Base-by-base conservation (phyloP, 305 asterid species). In the Salvia sclarea region DNA sequence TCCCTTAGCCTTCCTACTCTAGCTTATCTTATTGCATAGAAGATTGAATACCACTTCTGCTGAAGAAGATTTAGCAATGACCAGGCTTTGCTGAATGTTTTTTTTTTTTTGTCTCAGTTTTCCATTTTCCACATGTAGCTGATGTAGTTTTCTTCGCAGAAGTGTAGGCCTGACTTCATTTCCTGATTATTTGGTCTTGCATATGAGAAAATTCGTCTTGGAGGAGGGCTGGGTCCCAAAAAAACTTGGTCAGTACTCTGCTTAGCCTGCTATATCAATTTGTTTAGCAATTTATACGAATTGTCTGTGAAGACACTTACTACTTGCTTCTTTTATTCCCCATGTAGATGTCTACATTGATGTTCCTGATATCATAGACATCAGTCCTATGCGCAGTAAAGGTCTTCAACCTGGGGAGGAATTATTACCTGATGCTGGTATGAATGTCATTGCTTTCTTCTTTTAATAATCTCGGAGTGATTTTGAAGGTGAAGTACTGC, bases 201-300 rank as follows among this genome's bases (percentile, higher is more conserved):
- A 94, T 75, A 94, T 94, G 97, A 86, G 96, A 60, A 94, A 94
- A 74, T 94, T 94, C 72, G 92, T 94, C 52, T 76, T 89, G 81
- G 98, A 87, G 81, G 97, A 81, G 40, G 99, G 99, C 63, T 94
- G 98, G 98, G 99, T 91, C 57, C 97, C 99, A 4, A 94, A 91
- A 79, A 91, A 94, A 76, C 92, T 94, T 68, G 99, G 99, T 89
- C 73, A 55, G 69, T 41, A 13, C 49, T 69, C 43, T 55, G n/a
- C n/a, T n/a, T n/a, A n/a, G n/a, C n/a, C n/a, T n/a, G 62, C 71
- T 82, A 52, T 60, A 41, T 22, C 3, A 8, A 43, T 48, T 56
- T 64, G 75, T 55, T 48, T 62, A 31, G 57, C 62, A 43, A 40
- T 62, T 61, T 52, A 44, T 60, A 65, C 50, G 47, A 68, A 48